These are phyloP conservation scores for Xylaria sp. DNA, from an alignment of 2,329 filamentous ascomycete genomes.

Conservation along the genomic window DNA sequence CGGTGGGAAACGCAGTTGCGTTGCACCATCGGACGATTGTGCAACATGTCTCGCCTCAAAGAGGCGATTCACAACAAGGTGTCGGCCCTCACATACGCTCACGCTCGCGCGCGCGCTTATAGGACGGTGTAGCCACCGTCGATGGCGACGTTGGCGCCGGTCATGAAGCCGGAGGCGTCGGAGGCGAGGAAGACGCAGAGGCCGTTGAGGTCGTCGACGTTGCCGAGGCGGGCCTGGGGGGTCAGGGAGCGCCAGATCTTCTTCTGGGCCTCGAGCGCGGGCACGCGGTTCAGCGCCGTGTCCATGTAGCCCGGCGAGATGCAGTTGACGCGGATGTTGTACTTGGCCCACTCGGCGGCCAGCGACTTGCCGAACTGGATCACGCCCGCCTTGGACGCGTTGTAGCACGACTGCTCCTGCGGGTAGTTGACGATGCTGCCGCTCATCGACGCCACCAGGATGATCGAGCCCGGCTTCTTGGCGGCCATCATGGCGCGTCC, in stretches of 20 bases:
- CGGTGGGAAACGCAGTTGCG: too few species aligned
- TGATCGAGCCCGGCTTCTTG: slow-evolving; percentile 72
- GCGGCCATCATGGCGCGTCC: slow-evolving; percentile 75
- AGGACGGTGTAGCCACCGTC: slow-evolving; percentile 73
- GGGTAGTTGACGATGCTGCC: slow-evolving; percentile 86
- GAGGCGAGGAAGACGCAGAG: slow-evolving; percentile 77
- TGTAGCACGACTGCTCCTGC: slow-evolving; percentile 83
- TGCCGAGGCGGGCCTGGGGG: slow-evolving; percentile 74
- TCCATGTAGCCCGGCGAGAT: slow-evolving; percentile 89
- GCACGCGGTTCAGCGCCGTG: slow-evolving; percentile 79
- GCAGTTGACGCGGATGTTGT: slow-evolving; percentile 81
- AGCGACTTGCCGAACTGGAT: slow-evolving; percentile 80
- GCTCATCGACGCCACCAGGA: slow-evolving; percentile 81
- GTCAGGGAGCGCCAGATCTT: slow-evolving; percentile 78
- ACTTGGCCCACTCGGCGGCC: slow-evolving; percentile 83
- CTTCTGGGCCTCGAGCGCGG: slow-evolving; percentile 80
- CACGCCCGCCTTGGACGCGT: slow-evolving; percentile 81
- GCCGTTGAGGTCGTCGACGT: slow-evolving; percentile 77
- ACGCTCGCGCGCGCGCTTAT: slow-evolving; percentile 44
- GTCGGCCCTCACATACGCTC: not conserved
- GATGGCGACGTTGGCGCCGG: slow-evolving; percentile 73
- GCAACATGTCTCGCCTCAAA: not conserved
- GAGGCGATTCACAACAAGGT: not conserved
- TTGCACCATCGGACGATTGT: too few species aligned
- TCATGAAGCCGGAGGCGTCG: slow-evolving; percentile 77